These are phyloP conservation scores for Conidiobolus incongruus DNA, from an alignment of 371 early-diverging fungal genomes.

Conservation along the genomic window DNA sequence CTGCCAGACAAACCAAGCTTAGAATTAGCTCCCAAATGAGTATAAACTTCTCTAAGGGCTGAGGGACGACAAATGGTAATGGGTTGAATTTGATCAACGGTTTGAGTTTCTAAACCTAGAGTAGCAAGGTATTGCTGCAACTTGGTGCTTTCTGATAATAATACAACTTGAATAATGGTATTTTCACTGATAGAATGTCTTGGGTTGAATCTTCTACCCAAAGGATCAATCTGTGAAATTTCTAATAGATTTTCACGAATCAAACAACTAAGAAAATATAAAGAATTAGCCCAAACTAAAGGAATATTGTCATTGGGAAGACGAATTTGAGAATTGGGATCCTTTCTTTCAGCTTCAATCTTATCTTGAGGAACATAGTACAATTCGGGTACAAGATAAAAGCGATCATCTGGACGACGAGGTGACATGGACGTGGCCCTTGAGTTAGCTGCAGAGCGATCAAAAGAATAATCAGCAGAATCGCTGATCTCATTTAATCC, in stretches of 20 bases:
- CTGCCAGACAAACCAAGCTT: slow-evolving; percentile 62
- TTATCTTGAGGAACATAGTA: slow-evolving; percentile 53
- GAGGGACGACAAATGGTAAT: slow-evolving; percentile 53
- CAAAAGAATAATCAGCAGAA: slow-evolving; percentile 11
- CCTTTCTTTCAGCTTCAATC: slow-evolving; percentile 46
- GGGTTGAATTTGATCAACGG: slow-evolving; percentile 38
- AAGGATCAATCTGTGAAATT: slow-evolving; percentile 67
- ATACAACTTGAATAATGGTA: slow-evolving; percentile 55
- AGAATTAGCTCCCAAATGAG: slow-evolving; percentile 42
- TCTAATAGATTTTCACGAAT: slow-evolving; percentile 55
- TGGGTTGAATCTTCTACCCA: slow-evolving; percentile 42
- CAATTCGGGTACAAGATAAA: slow-evolving; percentile 49
- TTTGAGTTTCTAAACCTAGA: slow-evolving; percentile 60
- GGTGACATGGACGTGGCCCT: slow-evolving; percentile 11
- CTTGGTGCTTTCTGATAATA: slow-evolving; percentile 47
- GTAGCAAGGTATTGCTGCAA: slow-evolving; percentile 41
- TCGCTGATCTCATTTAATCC: slow-evolving; percentile 14
- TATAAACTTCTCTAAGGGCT: slow-evolving; percentile 57
- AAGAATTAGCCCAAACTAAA: slow-evolving; percentile 73
- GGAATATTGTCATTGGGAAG: slow-evolving; percentile 73
- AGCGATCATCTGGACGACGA: slow-evolving; percentile 11
- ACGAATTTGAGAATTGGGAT: slow-evolving; percentile 54
- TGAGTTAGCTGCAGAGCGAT: slow-evolving; percentile 10
- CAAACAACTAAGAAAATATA: slow-evolving; percentile 54
- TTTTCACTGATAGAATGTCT: slow-evolving; percentile 15